Evolutionary conservation across 179 eudicot genomes (phyloP).

Genomic region (Beta lomatogona): DNA sequence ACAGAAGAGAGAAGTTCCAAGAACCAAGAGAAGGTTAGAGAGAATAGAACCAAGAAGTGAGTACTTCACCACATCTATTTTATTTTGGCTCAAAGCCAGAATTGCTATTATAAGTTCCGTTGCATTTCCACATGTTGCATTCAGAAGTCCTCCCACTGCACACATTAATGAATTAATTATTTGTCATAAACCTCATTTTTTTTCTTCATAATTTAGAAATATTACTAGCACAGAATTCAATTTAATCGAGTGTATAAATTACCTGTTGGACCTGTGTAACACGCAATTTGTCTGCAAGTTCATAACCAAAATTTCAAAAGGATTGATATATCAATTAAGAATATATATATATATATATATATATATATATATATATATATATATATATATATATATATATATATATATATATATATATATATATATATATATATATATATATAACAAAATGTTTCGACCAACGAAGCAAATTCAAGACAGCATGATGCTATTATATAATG

Average conservation of each 20-base stretch:
- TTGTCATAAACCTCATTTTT: no score
- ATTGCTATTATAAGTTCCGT: constrained; percentile 93
- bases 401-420: no score
- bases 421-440: no score
- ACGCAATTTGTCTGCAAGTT: constrained; percentile 78
- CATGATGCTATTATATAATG: no score
- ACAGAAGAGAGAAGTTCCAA: constrained; percentile 80
- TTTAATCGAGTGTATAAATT: not conserved
- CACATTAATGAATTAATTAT: not conserved
- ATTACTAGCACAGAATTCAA: no score
- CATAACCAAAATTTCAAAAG: not conserved
- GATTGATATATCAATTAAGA: no score
- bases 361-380: no score
- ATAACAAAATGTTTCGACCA: no score
- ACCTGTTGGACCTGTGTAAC: constrained; percentile 93
- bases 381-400: no score
- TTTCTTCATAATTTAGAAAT: not conserved
- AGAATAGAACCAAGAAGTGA: constrained; percentile 89
- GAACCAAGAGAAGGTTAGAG: constrained; percentile 87
- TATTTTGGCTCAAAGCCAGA: constrained; percentile 58
- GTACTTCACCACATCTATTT: constrained; percentile 77
- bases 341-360: no score
- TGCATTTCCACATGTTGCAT: constrained; percentile 96
- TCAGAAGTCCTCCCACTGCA: constrained; percentile 90
- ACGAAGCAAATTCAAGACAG: no score